Evolutionary conservation across 1,284 basidiomycete genomes (phyloP), one percentile per base, ranked within the genome.

Genomic region (Pseudozyma sp.): DNA sequence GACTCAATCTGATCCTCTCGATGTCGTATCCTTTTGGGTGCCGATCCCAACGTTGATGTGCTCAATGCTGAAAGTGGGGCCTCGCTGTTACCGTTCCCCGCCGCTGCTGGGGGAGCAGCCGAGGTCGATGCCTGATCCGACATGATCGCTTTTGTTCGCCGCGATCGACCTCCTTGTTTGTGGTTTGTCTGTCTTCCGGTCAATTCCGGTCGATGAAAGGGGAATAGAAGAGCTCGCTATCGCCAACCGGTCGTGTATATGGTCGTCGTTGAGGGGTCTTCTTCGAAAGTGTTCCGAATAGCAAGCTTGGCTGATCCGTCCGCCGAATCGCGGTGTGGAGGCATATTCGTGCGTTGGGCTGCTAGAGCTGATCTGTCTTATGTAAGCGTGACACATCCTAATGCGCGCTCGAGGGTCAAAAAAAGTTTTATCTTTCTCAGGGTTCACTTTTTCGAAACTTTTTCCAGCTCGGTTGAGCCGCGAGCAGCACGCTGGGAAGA

Each of bases 1-100:
- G 70, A 64, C 21, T 75, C 72, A 16, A 82, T 75, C 40, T 82
- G 77, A 18, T 59, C 62, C 34, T 80, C 79, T 12, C 79, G 61
- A 70, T 80, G 80, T 21, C 77, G 48, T 54, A 72, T 67, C 9
- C 80, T 57, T 38, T 74, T 76, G 5, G 74, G 66, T 10, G 70
- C 61, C 3, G 65, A 66, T 16, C 70, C 74, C 10, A 76, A 42
- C 6, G 58, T 21, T 1, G 70, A 76, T 2, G 69, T 54, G 58
- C 42, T 56, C 14, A 74, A 39, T 5, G 71, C 62, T 1, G 66
- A 74, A 16, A 74, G 31, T 12, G 71, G 66, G 16, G 64, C 35
- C 7, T 73, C 61, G n/a, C 56, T 62, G 47, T 19, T 44, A 31
- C 25, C 25, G 25, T 31, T 31, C 25, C 25, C 25, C 25, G 25